Evolutionary conservation across 306 rosid species (phyloP).

Genomic region (Crotalaria pallida): DNA sequence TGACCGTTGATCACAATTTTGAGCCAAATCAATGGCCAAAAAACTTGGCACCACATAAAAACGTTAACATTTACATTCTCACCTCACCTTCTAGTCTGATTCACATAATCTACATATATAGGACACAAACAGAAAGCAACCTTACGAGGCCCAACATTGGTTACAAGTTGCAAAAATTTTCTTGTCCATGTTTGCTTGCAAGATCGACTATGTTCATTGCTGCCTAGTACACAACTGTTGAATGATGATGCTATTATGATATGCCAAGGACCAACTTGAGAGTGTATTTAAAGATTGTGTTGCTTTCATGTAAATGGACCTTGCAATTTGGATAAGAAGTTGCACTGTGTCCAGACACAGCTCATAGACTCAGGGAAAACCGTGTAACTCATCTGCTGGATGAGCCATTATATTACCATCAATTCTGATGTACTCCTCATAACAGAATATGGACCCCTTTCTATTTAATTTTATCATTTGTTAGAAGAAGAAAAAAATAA

Average conservation of each 20-base stretch:
- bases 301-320: conserved; percentile 3
- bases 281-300: not conserved
- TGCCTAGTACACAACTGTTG: not conserved
- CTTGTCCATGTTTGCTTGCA: not conserved
- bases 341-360: not conserved
- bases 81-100: not conserved
- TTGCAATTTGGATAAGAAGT: conserved; percentile 6
- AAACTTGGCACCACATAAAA: no score
- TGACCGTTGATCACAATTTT: no score
- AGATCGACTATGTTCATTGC: conserved; percentile 30
- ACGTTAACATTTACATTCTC: no score
- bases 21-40: no score
- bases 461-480: not conserved
- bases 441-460: not conserved
- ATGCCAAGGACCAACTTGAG: conserved; percentile 33
- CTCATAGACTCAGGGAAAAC: not conserved
- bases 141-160: not conserved
- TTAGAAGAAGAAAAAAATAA: no score
- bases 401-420: not conserved
- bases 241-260: not conserved
- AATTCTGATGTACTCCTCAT: conserved; percentile 11
- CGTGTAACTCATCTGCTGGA: not conserved
- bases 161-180: conserved; percentile 22
- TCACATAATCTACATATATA: not conserved
- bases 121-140: not conserved